phyloP scores from a whole-genome alignment of 2,329 filamentous ascomycete genomes.

The Epichloe baconii region DNA sequence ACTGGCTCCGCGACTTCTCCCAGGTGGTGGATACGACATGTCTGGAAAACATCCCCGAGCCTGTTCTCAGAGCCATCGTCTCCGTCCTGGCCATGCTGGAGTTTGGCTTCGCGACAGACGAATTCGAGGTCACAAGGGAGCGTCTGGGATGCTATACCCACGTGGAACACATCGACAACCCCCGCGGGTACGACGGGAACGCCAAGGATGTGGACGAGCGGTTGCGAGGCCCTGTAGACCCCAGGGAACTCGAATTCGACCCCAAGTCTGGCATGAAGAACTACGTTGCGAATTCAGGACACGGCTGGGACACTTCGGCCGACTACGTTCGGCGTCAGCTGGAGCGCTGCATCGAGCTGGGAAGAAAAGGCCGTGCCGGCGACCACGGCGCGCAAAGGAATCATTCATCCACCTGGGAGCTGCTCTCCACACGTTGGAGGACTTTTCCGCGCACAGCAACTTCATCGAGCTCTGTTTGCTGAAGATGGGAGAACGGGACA shows the following conservation, averaged over 20 bases:
- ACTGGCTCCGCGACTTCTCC: conserved; percentile 56
- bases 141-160: conserved; percentile 65
- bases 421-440: conserved; percentile 58
- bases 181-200: conserved; percentile 61
- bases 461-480: conserved; percentile 60
- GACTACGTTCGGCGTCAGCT: conserved; percentile 66
- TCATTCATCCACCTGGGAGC: conserved; percentile 59
- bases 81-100: conserved; percentile 18
- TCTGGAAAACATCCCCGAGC: conserved; percentile 17
- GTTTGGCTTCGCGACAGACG: conserved; percentile 56
- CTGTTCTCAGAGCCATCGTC: conserved; percentile 17
- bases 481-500: conserved; percentile 52
- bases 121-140: conserved; percentile 69
- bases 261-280: conserved; percentile 80
- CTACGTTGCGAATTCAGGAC: conserved; percentile 73
- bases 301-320: conserved; percentile 68
- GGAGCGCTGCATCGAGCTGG: conserved; percentile 55
- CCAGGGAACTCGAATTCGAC: conserved; percentile 54
- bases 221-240: conserved; percentile 20
- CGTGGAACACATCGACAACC: conserved; percentile 59
- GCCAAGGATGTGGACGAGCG: conserved; percentile 59
- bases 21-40: conserved; percentile 56
- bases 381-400: conserved; percentile 43
- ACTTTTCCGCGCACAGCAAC: conserved; percentile 55
- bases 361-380: conserved; percentile 51